Base-by-base conservation (phyloP, 2,329 filamentous ascomycete genomes). In the Graphium sp. region DNA sequence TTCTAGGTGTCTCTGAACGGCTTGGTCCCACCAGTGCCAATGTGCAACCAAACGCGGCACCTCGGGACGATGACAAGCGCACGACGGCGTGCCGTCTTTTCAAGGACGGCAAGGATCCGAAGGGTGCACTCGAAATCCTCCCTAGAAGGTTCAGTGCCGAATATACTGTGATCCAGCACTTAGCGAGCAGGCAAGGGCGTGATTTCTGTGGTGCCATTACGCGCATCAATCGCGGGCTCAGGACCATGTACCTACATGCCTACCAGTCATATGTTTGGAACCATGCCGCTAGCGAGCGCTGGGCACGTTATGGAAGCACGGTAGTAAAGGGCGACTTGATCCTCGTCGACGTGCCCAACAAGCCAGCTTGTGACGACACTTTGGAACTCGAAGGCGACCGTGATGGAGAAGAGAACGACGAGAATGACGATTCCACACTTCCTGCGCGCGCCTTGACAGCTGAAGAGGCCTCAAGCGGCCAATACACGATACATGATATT, bases 251-350 rank as follows among this genome's bases (percentile, higher is more conserved):
- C 47, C 75, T 93, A 11, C 89, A 98, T 49, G 87, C 89, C 5
- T 95, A 94, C 52, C 89, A 98, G 50, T 92, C 81, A 5, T 68
- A 84, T 21, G 74, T 98, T 7, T 98, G 87, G 87, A 98, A 98
- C 54, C 69, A 73, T 39, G 80, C 73, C 9, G 81, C 73, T 2
- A 83, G 80, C 38, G 72, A 77, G 40, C 77, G 89, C 26, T 92
- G 83, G 77, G 67, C 73, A 23, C 56, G 69, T 3, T 77, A 78
- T 45, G 84, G 85, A 28, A 52, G 62, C 34, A 64, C 62, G 31
- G 81, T 94, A 11, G 65, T 93, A 10, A 69, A 77, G 40, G 89
- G 89, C 18, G 89, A 98, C 48, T 66, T 98, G 8, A 72, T 94
- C 24, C 61, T 92, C 14, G 47, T 55, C 26, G 49, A 51, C 13